phyloP scores from a whole-genome alignment of 2,329 filamentous ascomycete genomes.

The Alternaria arborescens region DNA sequence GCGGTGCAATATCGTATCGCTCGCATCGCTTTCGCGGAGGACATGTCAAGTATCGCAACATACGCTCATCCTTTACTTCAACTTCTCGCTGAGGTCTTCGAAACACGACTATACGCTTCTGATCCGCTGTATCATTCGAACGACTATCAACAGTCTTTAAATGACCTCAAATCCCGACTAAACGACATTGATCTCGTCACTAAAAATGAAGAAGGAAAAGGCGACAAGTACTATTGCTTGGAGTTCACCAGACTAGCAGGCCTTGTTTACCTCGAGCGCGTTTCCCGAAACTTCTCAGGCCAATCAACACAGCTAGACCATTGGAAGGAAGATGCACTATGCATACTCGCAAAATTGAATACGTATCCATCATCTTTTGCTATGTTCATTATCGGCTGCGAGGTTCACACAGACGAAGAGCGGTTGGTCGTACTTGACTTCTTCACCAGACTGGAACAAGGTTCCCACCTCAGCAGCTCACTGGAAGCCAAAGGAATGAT shows the following conservation, averaged over 20 bases:
- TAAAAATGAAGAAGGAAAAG: fast-evolving
- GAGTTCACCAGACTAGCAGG: not conserved
- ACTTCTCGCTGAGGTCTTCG: not conserved
- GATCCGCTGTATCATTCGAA: not conserved
- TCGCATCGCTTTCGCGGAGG: not conserved
- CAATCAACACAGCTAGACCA: not conserved
- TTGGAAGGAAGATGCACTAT: not conserved
- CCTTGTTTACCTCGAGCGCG: not conserved
- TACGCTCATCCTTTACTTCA: not conserved
- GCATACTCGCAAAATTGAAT: not conserved
- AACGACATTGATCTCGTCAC: not conserved
- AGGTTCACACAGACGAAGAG: not conserved
- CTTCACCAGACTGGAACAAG: not conserved
- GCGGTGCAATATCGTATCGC: not conserved
- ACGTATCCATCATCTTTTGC: not conserved
- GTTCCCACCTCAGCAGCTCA: not conserved
- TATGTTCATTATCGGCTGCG: not conserved
- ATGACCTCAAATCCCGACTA: not conserved
- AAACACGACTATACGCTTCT: not conserved
- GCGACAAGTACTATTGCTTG: not conserved
- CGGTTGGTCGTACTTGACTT: not conserved
- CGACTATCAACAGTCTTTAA: not conserved
- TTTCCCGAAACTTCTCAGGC: not conserved
- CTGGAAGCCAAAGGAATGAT: not conserved
- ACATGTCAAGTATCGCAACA: not conserved